Evolutionary conservation across 2,329 filamentous ascomycete genomes (phyloP).

Genomic region (Phialemonium atrogriseum): DNA sequence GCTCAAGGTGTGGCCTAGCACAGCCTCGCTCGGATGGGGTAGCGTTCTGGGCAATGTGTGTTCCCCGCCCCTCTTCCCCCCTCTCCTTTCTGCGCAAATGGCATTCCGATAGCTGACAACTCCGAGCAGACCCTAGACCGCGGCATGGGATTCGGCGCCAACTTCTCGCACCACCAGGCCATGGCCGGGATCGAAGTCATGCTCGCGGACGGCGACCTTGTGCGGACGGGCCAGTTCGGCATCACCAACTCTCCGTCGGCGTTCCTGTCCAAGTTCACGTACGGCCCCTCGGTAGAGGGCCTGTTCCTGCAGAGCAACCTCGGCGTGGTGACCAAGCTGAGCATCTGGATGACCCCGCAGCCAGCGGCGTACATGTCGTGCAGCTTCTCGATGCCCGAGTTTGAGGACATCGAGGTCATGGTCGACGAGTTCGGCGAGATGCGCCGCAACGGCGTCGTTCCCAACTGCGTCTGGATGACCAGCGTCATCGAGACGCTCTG

Average conservation of each 20-base stretch:
- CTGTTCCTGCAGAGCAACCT: slow-evolving; percentile 46
- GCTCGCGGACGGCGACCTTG: slow-evolving; percentile 18
- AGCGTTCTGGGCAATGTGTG: slow-evolving; percentile 38
- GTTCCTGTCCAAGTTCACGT: slow-evolving; percentile 27
- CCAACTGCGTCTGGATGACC: slow-evolving; percentile 34
- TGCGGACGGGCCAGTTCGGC: slow-evolving; percentile 18
- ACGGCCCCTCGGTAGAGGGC: slow-evolving; percentile 33
- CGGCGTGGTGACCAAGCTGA: slow-evolving; percentile 48
- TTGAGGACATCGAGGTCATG: slow-evolving; percentile 35
- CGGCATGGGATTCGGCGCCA: slow-evolving; percentile 28
- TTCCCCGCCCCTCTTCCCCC: slow-evolving; percentile 15
- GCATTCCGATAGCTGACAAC: slow-evolving; percentile 13
- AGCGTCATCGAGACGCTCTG: slow-evolving; percentile 36
- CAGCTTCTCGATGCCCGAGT: slow-evolving; percentile 33
- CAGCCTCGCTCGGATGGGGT: slow-evolving; percentile 40
- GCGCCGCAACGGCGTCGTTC: slow-evolving; percentile 31
- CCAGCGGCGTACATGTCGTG: slow-evolving; percentile 38
- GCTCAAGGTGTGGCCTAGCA: slow-evolving; percentile 36
- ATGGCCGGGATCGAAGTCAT: slow-evolving; percentile 18
- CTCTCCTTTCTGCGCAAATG: background rate
- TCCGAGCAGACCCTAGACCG: slow-evolving; percentile 28
- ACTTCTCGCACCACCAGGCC: slow-evolving; percentile 13
- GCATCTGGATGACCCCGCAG: slow-evolving; percentile 31
- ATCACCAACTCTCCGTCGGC: slow-evolving; percentile 30
- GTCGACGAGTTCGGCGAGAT: slow-evolving; percentile 34